These are phyloP conservation scores for Phytophthora pistaciae DNA, from an alignment of 352 stramenopile species.

Conservation along the genomic window DNA sequence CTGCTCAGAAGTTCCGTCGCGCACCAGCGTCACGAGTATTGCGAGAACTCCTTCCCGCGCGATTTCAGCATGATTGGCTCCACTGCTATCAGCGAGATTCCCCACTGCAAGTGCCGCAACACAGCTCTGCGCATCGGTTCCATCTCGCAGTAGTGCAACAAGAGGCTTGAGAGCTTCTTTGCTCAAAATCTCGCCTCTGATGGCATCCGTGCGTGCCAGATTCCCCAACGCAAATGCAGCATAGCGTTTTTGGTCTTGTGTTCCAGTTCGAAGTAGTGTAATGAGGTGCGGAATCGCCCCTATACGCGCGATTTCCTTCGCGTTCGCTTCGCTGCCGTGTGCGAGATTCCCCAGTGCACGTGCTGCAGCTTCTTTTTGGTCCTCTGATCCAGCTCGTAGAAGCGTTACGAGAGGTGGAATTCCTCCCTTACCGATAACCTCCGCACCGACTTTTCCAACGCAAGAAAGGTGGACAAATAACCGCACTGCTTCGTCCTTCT, in stretches of 20 bases:
- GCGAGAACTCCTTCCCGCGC: neutral
- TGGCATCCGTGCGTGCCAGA: neutral
- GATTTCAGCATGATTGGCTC: neutral
- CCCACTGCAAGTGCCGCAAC: neutral
- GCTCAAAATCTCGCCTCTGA: neutral
- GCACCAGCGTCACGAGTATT: neutral
- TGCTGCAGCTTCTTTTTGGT: neutral
- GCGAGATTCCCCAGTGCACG: neutral
- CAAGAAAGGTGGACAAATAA: neutral
- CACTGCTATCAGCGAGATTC: neutral
- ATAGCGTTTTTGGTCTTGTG: slow-evolving; percentile 1
- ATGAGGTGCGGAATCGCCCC: slow-evolving; percentile 1
- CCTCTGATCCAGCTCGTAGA: neutral
- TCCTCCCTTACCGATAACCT: neutral
- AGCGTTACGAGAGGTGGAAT: neutral
- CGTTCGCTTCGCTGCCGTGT: neutral
- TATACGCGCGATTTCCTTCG: neutral
- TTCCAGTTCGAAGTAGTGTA: slow-evolving; percentile 4
- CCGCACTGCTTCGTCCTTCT: neutral
- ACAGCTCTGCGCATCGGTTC: neutral
- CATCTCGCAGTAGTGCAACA: neutral
- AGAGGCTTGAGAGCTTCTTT: neutral
- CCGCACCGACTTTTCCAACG: neutral
- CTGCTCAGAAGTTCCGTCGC: neutral
- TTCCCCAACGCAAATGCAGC: slow-evolving; percentile 1